These are phyloP conservation scores for Actinomortierella wolfii DNA, from an alignment of 371 early-diverging fungal species.

Conservation along the genomic window DNA sequence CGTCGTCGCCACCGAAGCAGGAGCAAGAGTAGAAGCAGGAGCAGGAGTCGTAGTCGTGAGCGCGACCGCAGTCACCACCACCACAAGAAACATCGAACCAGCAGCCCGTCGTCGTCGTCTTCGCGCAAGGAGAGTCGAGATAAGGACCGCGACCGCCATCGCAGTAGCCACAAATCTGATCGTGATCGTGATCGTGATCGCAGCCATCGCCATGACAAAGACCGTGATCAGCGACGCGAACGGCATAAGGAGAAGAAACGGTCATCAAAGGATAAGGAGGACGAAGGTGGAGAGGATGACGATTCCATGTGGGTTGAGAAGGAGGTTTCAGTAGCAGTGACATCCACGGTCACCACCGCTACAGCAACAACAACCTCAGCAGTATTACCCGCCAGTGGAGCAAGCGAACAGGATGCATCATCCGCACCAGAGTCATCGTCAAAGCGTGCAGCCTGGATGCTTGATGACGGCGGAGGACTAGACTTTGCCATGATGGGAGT, in stretches of 20 bases:
- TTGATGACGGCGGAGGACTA: conserved; percentile 25
- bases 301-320: conserved; percentile 48
- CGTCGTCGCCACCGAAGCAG: too few relatives aligned
- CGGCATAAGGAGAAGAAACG: conserved; percentile 10
- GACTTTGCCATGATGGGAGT: conserved; percentile 41
- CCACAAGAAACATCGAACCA: conserved; percentile 18
- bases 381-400: too few relatives aligned
- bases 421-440: background rate
- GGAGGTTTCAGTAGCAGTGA: conserved; percentile 10
- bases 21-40: too few relatives aligned
- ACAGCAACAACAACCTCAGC: background rate
- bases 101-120: conserved; percentile 18
- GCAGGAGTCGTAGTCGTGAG: conserved; percentile 2
- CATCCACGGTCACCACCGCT: background rate
- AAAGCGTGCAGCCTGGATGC: conserved; percentile 42
- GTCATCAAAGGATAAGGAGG: conserved; percentile 2
- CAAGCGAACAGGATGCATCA: background rate
- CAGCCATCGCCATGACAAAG: conserved; percentile 2
- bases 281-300: conserved; percentile 17
- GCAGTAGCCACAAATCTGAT: conserved; percentile 33
- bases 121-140: conserved; percentile 9
- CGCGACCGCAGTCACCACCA: conserved; percentile 24
- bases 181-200: conserved; percentile 2
- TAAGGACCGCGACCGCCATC: conserved; percentile 36
- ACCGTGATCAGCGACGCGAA: conserved; percentile 1